Conservation (phyloP, 179 eudicot genomes). For the Spinacia oleracea region DNA sequence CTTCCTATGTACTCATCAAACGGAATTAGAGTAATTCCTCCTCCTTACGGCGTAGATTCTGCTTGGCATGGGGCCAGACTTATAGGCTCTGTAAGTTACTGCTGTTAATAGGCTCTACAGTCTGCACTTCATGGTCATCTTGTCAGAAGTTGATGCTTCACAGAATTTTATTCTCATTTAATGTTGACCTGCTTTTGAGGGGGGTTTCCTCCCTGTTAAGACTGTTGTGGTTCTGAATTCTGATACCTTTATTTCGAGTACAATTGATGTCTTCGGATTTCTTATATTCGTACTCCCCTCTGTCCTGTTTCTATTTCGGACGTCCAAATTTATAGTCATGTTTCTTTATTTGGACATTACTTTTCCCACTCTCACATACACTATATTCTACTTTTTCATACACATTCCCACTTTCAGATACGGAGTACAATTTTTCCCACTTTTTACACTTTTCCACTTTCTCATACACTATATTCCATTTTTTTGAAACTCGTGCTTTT, state of each 20-base stretch:
- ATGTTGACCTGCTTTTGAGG: not conserved
- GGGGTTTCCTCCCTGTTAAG: not conserved
- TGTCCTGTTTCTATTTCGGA: too few species aligned
- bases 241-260: not conserved
- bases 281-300: not conserved
- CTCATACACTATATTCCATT: too few species aligned
- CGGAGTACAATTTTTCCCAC: too few species aligned
- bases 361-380: too few species aligned
- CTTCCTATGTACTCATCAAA: slow-evolving; percentile 49
- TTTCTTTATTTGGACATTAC: too few species aligned
- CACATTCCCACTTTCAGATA: too few species aligned
- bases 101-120: not conserved
- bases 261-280: not conserved
- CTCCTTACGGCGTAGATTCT: slow-evolving; percentile 77
- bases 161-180: not conserved
- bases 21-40: slow-evolving; percentile 72
- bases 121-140: not conserved
- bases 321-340: too few species aligned
- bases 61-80: slow-evolving; percentile 96
- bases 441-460: too few species aligned
- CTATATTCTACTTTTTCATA: too few species aligned
- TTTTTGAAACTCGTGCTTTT: too few species aligned
- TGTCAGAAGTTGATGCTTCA: not conserved
- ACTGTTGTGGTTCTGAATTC: too few species aligned
- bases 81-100: slow-evolving; percentile 68